Evolutionary conservation across 208 protist species (phyloP).

Genomic region (Lotmaria passim): DNA sequence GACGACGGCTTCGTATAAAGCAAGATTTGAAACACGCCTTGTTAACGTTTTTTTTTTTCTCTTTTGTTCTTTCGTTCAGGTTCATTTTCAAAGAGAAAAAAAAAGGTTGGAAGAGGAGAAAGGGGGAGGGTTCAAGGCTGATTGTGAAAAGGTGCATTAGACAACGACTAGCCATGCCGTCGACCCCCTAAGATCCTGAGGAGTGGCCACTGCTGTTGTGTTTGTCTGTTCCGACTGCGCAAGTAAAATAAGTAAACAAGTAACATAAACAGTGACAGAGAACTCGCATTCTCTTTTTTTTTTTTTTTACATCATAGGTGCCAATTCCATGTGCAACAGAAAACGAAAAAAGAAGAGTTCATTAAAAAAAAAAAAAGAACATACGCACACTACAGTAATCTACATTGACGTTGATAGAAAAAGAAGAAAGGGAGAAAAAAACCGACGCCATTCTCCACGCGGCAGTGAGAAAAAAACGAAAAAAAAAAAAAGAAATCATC

Average conservation of each 20-base stretch:
- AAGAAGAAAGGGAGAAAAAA: background rate
- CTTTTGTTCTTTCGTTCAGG: background rate
- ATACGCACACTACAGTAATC: background rate
- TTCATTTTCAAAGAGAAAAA: background rate
- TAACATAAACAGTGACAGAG: no score
- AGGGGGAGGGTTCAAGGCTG: background rate
- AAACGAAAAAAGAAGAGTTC: background rate
- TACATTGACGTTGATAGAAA: background rate
- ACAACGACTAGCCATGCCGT: no score
- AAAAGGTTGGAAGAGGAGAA: no score
- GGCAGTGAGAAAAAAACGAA: background rate
- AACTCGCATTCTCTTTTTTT: no score
- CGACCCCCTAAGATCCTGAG: no score
- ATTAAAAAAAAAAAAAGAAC: slow-evolving; percentile 15
- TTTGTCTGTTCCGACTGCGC: no score
- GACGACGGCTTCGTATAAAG: background rate
- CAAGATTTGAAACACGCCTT: background rate
- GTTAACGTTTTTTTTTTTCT: background rate
- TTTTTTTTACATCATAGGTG: no score
- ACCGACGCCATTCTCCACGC: background rate
- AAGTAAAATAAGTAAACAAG: background rate
- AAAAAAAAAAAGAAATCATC: background rate
- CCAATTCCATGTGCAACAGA: no score
- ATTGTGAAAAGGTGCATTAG: background rate
- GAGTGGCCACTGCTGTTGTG: no score